Evolutionary conservation across 768 basidiomycete species (phyloP).

Genomic region (Candolleomyces efflorescens): DNA sequence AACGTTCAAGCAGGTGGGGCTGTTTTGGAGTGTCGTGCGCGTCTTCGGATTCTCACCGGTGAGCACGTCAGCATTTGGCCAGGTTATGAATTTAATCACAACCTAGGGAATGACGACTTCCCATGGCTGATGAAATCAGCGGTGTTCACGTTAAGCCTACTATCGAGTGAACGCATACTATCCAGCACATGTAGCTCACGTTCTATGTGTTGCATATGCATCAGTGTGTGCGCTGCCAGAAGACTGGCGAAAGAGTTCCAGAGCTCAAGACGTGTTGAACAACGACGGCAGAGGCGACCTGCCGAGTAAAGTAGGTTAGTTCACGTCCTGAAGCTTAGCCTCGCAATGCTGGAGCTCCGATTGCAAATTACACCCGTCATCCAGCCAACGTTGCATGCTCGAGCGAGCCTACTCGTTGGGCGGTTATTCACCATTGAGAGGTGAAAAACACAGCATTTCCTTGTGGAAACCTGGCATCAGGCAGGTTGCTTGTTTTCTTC

Average conservation of each 20-base stretch:
- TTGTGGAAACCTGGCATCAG: not conserved
- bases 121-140: no score
- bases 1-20: conserved; percentile 23
- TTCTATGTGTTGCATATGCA: no score
- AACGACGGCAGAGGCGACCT: not conserved
- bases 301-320: not conserved
- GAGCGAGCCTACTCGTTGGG: not conserved
- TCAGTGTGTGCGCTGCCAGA: no score
- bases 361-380: not conserved
- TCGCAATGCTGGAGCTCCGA: not conserved
- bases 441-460: not conserved
- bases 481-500: no score
- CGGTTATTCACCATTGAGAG: not conserved
- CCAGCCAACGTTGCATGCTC: not conserved
- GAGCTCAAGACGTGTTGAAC: not conserved
- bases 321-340: no score
- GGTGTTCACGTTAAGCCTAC: no score
- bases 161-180: no score
- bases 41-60: not conserved
- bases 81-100: no score
- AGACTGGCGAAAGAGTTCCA: no score
- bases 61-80: no score
- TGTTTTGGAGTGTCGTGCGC: conserved; percentile 6
- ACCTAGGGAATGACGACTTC: no score
- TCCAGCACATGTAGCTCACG: no score